These are phyloP conservation scores for Nemania sp. DNA, from an alignment of 2,329 filamentous ascomycete species.

Conservation along the genomic window DNA sequence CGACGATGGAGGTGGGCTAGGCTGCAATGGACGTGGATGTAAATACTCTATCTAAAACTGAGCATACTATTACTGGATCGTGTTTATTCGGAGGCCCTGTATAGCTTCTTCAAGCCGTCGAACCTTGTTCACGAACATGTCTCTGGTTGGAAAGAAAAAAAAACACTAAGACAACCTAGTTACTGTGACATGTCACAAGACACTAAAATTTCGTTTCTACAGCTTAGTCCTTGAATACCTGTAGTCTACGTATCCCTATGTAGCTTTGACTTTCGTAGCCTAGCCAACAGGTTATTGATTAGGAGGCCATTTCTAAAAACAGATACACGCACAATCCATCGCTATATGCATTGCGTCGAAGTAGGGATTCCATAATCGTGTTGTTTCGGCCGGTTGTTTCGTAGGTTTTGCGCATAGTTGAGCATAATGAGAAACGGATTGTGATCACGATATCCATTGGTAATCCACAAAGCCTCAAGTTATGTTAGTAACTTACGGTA, in stretches of 20 bases:
- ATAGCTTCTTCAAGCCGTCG: not conserved
- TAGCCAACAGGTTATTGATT: not conserved
- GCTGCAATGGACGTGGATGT: not conserved
- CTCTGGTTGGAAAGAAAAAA: not conserved
- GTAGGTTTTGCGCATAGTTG: no score
- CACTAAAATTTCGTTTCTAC: not conserved
- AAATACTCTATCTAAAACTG: not conserved
- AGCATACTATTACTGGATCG: not conserved
- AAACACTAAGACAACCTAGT: not conserved
- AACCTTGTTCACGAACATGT: not conserved
- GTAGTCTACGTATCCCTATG: not conserved
- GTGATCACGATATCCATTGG: not conserved
- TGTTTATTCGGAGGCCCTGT: not conserved
- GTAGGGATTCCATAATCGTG: no score
- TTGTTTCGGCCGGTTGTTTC: no score
- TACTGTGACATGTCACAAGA: not conserved
- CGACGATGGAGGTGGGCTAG: not conserved
- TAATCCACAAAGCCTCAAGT: no score
- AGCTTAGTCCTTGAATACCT: not conserved
- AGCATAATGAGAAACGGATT: not conserved
- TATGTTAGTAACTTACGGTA: not conserved
- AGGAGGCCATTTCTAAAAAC: not conserved
- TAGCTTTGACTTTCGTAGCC: not conserved
- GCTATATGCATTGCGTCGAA: not conserved
- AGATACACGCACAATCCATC: not conserved